Conservation (phyloP, 108 stramenopile species). For the Stephanodiscus triporus region DNA sequence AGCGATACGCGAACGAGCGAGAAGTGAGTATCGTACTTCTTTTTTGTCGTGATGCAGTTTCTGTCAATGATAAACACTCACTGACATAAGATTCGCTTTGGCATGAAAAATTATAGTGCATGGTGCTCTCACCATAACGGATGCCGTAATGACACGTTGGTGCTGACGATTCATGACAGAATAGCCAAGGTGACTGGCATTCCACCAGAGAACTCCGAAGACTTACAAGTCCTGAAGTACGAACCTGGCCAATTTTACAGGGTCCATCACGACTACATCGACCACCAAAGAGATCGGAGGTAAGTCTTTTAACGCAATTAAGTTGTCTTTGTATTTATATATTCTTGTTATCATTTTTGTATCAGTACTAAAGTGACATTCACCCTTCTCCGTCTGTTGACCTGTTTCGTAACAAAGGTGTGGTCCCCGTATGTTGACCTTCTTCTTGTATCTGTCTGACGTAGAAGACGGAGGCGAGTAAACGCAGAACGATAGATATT, state of each 20-base stretch:
- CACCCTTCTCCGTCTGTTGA: not conserved
- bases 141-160: constrained; percentile 28
- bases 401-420: constrained; percentile 12
- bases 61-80: not conserved
- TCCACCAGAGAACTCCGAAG: constrained; percentile 70
- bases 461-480: constrained; percentile 74
- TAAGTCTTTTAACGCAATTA: not conserved
- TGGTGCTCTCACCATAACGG: constrained; percentile 24
- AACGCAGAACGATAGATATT: not conserved
- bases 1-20: constrained; percentile 49
- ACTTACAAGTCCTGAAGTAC: constrained; percentile 74
- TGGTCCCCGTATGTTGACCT: constrained; percentile 81
- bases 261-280: constrained; percentile 61
- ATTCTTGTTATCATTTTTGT: not conserved
- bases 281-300: constrained; percentile 29
- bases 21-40: constrained; percentile 31
- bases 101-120: constrained; percentile 7
- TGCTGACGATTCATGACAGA: constrained; percentile 33
- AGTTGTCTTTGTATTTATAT: no score
- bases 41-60: not conserved
- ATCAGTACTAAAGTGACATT: not conserved
- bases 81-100: not conserved
- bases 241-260: constrained; percentile 62
- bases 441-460: constrained; percentile 78
- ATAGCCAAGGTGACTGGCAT: constrained; percentile 57